Evolutionary conservation across 352 stramenopile genomes (phyloP).

Genomic region (Aphanomyces stellatus): DNA sequence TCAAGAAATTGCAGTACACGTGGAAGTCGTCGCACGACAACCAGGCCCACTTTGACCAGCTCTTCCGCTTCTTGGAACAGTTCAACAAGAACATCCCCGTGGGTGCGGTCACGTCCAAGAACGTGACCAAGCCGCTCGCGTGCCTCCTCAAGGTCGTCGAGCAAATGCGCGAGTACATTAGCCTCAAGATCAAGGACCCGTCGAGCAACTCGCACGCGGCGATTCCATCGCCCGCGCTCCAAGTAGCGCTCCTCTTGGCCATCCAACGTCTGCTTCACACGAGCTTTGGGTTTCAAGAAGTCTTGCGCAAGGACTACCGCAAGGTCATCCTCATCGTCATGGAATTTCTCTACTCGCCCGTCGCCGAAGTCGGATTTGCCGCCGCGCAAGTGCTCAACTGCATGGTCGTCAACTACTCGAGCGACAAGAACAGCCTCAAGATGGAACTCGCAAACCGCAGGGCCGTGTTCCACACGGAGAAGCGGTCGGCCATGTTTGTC

Average conservation of each 20-base stretch:
- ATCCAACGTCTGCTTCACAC: slow-evolving; percentile 78
- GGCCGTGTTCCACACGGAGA: slow-evolving; percentile 69
- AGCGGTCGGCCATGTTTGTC: slow-evolving; percentile 73
- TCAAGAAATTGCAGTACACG: slow-evolving; percentile 73
- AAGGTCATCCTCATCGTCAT: slow-evolving; percentile 81
- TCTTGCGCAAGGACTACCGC: slow-evolving; percentile 80
- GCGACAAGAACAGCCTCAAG: slow-evolving; percentile 66
- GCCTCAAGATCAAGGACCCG: slow-evolving; percentile 69
- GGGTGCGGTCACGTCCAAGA: slow-evolving; percentile 62
- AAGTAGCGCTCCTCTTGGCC: slow-evolving; percentile 66
- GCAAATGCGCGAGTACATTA: slow-evolving; percentile 77
- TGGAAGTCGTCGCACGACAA: slow-evolving; percentile 74
- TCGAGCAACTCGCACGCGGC: slow-evolving; percentile 66
- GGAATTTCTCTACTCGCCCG: slow-evolving; percentile 76
- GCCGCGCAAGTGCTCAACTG: slow-evolving; percentile 79
- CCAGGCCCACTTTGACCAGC: slow-evolving; percentile 34
- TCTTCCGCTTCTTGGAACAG: slow-evolving; percentile 74
- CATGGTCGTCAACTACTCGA: slow-evolving; percentile 87
- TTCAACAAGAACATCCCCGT: slow-evolving; percentile 83
- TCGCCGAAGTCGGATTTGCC: slow-evolving; percentile 79
- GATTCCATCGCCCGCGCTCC: slow-evolving; percentile 71
- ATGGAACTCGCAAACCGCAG: slow-evolving; percentile 76
- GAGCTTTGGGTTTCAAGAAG: slow-evolving; percentile 75
- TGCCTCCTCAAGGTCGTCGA: slow-evolving; percentile 79
- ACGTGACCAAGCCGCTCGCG: slow-evolving; percentile 49